Percentiles rank a stretch among this genome's conserved stretches.
Evolutionary conservation across 495 filamentous ascomycete genomes (phyloP).

Genomic region (Annulohypoxylon bovei): DNA sequence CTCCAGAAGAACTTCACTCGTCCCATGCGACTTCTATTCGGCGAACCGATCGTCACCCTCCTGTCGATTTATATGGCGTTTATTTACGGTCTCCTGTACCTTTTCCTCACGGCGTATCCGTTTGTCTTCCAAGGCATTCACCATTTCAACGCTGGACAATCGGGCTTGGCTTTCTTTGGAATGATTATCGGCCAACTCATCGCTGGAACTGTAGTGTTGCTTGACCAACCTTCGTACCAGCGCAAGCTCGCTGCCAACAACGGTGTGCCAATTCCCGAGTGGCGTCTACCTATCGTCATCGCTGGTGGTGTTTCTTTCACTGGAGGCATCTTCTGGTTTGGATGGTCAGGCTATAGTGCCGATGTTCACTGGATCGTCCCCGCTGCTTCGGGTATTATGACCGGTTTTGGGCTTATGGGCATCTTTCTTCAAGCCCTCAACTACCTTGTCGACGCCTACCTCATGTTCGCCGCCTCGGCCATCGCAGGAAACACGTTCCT

Average conservation of each 20-base stretch:
- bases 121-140: conserved; percentile 81
- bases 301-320: conserved; percentile 79
- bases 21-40: conserved; percentile 79
- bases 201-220: conserved; percentile 71
- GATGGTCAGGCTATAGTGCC: conserved; percentile 74
- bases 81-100: conserved; percentile 82
- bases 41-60: conserved; percentile 80
- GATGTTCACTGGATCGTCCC: conserved; percentile 86
- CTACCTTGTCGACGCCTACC: conserved; percentile 88
- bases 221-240: conserved; percentile 73
- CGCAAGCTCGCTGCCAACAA: conserved; percentile 77
- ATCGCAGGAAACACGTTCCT: conserved; percentile 92
- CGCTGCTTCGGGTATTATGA: conserved; percentile 71
- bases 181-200: conserved; percentile 78
- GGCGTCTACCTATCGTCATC: conserved; percentile 84
- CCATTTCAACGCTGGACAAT: conserved; percentile 70
- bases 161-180: conserved; percentile 82
- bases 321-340: conserved; percentile 86
- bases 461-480: conserved; percentile 88
- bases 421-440: conserved; percentile 89
- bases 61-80: conserved; percentile 84
- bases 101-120: conserved; percentile 83
- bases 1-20: conserved; percentile 85
- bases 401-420: conserved; percentile 70
- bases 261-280: conserved; percentile 81